These are phyloP conservation scores for Microsporum ferrugineum DNA, from an alignment of 2,329 filamentous ascomycete species.

Conservation along the genomic window DNA sequence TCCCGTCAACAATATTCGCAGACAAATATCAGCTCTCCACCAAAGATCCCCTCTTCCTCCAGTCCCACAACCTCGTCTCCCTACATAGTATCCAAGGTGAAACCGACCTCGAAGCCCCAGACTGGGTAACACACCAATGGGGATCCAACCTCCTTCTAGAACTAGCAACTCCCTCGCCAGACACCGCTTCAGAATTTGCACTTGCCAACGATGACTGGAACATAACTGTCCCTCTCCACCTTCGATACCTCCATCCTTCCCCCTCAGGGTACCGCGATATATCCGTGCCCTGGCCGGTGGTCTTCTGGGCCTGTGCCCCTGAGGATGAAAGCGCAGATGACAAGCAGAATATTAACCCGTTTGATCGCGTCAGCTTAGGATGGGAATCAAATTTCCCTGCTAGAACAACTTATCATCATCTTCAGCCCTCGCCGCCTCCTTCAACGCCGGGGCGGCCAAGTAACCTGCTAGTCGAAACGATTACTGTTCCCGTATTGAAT, in stretches of 20 bases:
- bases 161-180: conserved; percentile 45
- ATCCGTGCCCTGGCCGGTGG: conserved; percentile 63
- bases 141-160: conserved; percentile 68
- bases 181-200: conserved; percentile 5
- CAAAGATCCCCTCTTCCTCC: conserved; percentile 54
- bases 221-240: conserved; percentile 60
- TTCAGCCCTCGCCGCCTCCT: conserved; percentile 39
- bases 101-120: conserved; percentile 81
- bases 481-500: conserved; percentile 57
- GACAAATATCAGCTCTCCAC: conserved; percentile 71
- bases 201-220: conserved; percentile 21
- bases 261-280: conserved; percentile 43
- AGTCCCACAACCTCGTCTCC: conserved; percentile 63
- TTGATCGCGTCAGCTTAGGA: conserved; percentile 72
- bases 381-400: conserved; percentile 71
- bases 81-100: conserved; percentile 60
- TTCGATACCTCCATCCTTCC: conserved; percentile 64
- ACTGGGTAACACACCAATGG: conserved; percentile 66
- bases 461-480: conserved; percentile 39
- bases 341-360: conserved; percentile 66
- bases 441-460: conserved; percentile 2
- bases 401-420: conserved; percentile 73
- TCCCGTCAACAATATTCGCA: conserved; percentile 70
- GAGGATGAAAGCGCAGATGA: conserved; percentile 28
- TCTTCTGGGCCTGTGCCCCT: conserved; percentile 77